Percentiles rank a stretch among this genome's conserved stretches.
Evolutionary conservation across 2,329 filamentous ascomycete species (phyloP).

Genomic region (Ilyonectria robusta): DNA sequence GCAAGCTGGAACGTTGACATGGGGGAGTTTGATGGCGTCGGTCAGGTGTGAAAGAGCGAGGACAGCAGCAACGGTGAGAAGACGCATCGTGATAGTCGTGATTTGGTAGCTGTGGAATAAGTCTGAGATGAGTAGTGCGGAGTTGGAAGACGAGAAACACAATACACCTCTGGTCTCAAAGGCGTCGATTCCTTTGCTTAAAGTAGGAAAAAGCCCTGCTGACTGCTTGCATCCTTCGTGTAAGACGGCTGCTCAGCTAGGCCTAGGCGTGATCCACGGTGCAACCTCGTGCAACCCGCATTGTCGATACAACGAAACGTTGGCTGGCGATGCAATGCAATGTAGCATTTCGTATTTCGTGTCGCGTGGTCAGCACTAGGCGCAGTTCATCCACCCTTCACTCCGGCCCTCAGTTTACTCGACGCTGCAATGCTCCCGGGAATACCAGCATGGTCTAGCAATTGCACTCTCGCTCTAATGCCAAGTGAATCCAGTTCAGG

Average conservation of each 20-base stretch:
- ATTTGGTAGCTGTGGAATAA: not conserved
- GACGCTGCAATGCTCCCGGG: not conserved
- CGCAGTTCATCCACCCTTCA: not conserved
- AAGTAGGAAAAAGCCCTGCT: not conserved
- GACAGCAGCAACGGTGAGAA: slow-evolving; percentile 1
- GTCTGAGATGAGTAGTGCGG: not conserved
- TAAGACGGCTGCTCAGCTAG: not conserved
- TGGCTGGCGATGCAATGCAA: not conserved
- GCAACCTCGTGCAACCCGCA: not conserved
- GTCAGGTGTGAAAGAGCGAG: slow-evolving; percentile 15
- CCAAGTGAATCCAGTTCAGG: too few relatives aligned
- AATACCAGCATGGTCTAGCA: not conserved
- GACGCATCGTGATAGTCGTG: slow-evolving; percentile 29
- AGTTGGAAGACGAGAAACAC: not conserved
- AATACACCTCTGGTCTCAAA: not conserved
- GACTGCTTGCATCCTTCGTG: not conserved
- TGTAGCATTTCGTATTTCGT: not conserved
- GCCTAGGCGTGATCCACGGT: not conserved
- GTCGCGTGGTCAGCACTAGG: not conserved
- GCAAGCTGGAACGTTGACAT: slow-evolving; percentile 57
- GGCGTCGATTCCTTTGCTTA: not conserved
- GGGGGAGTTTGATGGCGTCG: slow-evolving; percentile 38
- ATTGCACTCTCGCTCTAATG: too few relatives aligned
- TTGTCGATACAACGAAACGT: not conserved
- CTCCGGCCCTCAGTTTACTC: not conserved